Conservation (phyloP, 2,329 filamentous ascomycete genomes). For the Paecilomyces sp. region DNA sequence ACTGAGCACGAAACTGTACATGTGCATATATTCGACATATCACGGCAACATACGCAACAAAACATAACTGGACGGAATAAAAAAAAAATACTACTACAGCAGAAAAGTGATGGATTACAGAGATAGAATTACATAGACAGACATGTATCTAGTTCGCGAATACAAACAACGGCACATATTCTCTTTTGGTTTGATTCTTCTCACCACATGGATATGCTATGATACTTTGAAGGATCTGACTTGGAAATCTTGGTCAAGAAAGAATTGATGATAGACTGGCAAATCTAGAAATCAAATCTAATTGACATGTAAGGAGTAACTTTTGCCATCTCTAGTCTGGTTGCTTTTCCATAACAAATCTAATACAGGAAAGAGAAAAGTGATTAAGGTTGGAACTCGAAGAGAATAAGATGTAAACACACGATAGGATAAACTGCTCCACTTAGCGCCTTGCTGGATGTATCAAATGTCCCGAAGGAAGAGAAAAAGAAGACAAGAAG, state of each 20-base stretch:
- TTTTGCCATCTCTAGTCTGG: neutral
- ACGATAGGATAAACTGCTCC: slow-evolving; percentile 9
- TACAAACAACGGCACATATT: neutral
- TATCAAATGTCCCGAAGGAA: slow-evolving; percentile 6
- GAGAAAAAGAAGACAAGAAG: slow-evolving; percentile 7
- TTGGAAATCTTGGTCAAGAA: neutral
- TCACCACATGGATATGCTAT: neutral
- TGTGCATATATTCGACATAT: neutral
- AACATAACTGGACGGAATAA: too few relatives aligned
- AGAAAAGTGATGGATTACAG: neutral
- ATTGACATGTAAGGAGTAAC: neutral
- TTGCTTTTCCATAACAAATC: neutral
- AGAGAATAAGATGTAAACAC: neutral
- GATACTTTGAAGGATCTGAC: too few relatives aligned
- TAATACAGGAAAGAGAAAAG: neutral
- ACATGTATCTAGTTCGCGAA: neutral
- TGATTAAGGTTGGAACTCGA: neutral
- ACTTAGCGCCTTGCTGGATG: slow-evolving; percentile 22
- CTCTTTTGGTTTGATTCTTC: neutral
- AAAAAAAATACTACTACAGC: neutral
- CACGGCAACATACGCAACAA: too few relatives aligned
- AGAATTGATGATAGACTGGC: too few relatives aligned
- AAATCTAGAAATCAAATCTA: neutral
- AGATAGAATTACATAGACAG: neutral
- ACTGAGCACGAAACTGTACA: neutral